A percentile compares a stretch with the other conserved stretches of the same genome.
Evolutionary conservation across 2,329 filamentous ascomycete genomes (phyloP).

Genomic region (Phialophora expanda): DNA sequence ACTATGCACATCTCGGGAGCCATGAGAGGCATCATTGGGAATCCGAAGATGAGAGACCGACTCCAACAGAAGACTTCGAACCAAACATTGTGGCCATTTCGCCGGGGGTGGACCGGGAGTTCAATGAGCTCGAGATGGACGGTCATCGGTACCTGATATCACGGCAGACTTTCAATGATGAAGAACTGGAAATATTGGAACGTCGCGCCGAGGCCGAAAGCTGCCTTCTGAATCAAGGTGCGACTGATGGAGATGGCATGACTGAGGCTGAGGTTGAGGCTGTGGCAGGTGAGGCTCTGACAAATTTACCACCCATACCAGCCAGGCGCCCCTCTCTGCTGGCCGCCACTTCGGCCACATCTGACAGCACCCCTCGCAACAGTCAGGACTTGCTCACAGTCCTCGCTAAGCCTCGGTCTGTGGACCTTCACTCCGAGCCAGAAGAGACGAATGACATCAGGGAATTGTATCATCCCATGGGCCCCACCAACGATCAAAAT

Average conservation of each 20-base stretch:
- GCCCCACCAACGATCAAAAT: neutral
- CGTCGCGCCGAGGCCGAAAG: conserved; percentile 6
- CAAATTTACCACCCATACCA: neutral
- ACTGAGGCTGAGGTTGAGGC: neutral
- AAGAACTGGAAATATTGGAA: conserved; percentile 35
- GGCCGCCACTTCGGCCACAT: conserved; percentile 24
- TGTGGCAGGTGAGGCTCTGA: neutral
- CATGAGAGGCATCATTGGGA: conserved; percentile 34
- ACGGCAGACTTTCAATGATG: conserved; percentile 32
- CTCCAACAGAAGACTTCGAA: conserved; percentile 30
- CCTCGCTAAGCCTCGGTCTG: conserved; percentile 9
- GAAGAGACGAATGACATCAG: neutral
- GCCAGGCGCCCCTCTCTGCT: conserved; percentile 27
- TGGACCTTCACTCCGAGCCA: neutral
- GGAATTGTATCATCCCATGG: neutral
- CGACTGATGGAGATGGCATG: neutral
- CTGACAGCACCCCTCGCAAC: conserved; percentile 37
- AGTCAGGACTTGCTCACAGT: conserved; percentile 29
- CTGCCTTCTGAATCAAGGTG: neutral
- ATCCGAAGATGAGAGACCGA: conserved; percentile 17
- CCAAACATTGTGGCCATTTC: conserved; percentile 37
- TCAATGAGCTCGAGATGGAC: conserved; percentile 37
- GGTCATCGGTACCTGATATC: conserved; percentile 37
- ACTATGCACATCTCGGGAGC: conserved; percentile 32
- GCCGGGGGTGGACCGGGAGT: conserved; percentile 33